phyloP scores from a whole-genome alignment of 164 flowering plant species.

The Sedum album region DNA sequence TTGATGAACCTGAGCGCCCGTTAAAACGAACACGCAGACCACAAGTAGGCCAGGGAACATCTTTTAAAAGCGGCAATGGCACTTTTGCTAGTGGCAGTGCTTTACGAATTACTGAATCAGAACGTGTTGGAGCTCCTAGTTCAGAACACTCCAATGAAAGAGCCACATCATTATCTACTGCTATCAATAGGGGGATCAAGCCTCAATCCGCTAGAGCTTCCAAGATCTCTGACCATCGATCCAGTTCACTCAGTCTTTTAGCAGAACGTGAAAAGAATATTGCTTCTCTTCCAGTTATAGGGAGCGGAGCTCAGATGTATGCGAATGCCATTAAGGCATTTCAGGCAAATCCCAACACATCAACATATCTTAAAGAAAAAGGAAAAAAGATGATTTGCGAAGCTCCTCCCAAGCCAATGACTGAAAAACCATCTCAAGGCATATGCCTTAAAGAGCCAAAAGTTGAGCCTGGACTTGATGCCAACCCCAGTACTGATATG shows the following conservation, averaged over 20 bases:
- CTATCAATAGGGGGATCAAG: not conserved
- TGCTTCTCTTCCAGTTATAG: not conserved
- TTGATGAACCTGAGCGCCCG: constrained; percentile 3
- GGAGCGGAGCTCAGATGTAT: constrained; percentile 3
- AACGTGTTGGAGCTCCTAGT: not conserved
- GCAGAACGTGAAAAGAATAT: constrained; percentile 1
- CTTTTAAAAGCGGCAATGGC: not conserved
- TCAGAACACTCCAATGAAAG: not conserved
- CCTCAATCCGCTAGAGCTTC: not conserved
- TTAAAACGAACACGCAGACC: not conserved
- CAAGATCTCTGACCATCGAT: not conserved
- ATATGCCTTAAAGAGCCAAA: constrained; percentile 8
- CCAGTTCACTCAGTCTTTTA: not conserved
- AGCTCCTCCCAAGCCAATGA: not conserved
- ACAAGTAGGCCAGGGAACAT: not conserved
- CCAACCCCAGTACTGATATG: not conserved
- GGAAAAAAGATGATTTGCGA: not conserved
- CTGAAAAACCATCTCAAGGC: not conserved
- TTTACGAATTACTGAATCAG: not conserved
- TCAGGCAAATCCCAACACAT: not conserved
- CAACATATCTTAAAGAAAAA: not conserved
- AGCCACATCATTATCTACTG: not conserved
- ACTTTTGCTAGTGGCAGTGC: not conserved
- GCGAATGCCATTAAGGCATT: not conserved
- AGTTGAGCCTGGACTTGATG: constrained; percentile 8